Evolutionary conservation across 2,329 filamentous ascomycete genomes (phyloP), one percentile per base, ranked within the genome.

Genomic region (Clonostachys rhizophaga): DNA sequence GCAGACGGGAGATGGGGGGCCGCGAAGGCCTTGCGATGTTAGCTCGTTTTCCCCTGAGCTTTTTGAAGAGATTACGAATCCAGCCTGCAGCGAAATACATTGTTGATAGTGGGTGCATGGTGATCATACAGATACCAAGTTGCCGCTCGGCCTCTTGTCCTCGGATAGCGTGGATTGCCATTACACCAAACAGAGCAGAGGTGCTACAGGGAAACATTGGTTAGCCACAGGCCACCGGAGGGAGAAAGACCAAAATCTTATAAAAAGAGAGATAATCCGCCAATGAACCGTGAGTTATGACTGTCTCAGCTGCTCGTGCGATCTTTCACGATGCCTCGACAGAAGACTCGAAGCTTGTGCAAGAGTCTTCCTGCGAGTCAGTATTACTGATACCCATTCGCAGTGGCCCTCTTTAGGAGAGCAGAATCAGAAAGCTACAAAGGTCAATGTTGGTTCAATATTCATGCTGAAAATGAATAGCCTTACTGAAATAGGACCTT

Each of bases 31-130:
- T 9, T 13, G 16, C 17, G 40, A 13, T 42, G 16, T n/a, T 42
- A 7, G 40, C n/a, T 20, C 16, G 40, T 24, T 42, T 42, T 7
- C 24, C 40, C 12, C 4, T 42, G 7, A 42, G 40, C 17, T 42
- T n/a, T 20, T 42, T n/a, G 40, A 42, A 42, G 16, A 42, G 14
- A 14, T 42, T 42, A 8, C 40, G n/a, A 6, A 42, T 42, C 16
- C 40, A 42, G 40, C 40, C 17, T n/a, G 40, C 40, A 24, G 40
- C 40, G 40, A 42, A 42, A 20, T 42, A 42, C 40, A 42, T 42
- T 9, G 40, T 42, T 3, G 40, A 42, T 13, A 42, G 40, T n/a
- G 40, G 13, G 5, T 16, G 40, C 40, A 42, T 42, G 40, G 40
- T 17, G 20, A 42, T 42, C 40, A 42, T 42, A 24, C 17, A 42